These are phyloP conservation scores for Alternaria sp. DNA, from an alignment of 2,329 filamentous ascomycete species.

Conservation along the genomic window DNA sequence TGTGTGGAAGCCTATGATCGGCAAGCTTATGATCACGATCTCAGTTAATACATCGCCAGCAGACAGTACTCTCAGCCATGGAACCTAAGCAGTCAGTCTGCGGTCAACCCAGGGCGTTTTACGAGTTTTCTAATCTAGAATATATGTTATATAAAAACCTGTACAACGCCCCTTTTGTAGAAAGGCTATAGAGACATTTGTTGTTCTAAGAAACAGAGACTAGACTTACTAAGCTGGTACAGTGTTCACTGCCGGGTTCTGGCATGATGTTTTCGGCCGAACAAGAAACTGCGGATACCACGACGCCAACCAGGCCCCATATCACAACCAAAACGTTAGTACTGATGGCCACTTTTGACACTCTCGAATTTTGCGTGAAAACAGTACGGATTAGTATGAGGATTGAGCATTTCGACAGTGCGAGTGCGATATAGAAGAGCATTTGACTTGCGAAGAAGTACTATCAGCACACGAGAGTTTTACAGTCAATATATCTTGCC, in stretches of 20 bases:
- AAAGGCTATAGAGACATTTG: neutral
- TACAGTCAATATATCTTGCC: neutral
- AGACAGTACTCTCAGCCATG: constrained; percentile 13
- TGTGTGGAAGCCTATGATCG: constrained; percentile 12
- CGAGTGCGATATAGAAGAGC: constrained; percentile 14
- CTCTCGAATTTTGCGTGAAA: constrained; percentile 4
- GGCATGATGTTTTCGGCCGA: constrained; percentile 8
- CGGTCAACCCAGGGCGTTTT: neutral
- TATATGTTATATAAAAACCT: neutral
- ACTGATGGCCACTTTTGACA: neutral
- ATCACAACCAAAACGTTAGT: constrained; percentile 2
- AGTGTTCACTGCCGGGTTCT: neutral
- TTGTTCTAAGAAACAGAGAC: neutral
- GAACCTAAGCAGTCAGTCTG: neutral
- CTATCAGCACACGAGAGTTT: neutral
- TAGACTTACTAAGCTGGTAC: constrained; percentile 1
- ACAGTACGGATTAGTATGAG: constrained; percentile 10
- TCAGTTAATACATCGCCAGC: constrained; percentile 12
- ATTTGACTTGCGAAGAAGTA: constrained; percentile 11
- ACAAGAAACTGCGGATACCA: constrained; percentile 12
- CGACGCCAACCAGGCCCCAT: constrained; percentile 6
- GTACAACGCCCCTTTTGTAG: neutral
- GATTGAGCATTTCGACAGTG: constrained; percentile 15
- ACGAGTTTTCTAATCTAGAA: no score
- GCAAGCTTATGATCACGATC: constrained; percentile 4